Evolutionary conservation across 1,284 basidiomycete species (phyloP).

Genomic region (Leccinum pachyderme): DNA sequence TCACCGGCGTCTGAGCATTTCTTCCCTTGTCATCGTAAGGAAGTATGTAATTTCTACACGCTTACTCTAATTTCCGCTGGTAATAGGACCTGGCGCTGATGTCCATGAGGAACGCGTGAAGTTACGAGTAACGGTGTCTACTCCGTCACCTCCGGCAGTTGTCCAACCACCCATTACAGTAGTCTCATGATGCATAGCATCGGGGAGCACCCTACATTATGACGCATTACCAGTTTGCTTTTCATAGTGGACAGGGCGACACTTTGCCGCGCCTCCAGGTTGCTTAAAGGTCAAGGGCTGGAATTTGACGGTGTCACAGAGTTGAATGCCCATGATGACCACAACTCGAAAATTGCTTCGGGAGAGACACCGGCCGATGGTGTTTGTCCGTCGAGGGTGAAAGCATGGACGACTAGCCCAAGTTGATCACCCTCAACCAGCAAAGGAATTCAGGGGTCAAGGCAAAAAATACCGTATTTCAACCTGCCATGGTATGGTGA

Average conservation of each 20-base stretch:
- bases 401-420: slow-evolving; percentile 93
- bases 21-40: slow-evolving; percentile 27
- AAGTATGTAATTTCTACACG: background rate
- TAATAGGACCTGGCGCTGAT: slow-evolving; percentile 28
- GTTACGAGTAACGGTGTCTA: background rate
- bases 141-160: background rate
- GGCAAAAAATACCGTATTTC: background rate
- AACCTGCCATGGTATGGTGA: background rate
- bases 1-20: slow-evolving; percentile 18
- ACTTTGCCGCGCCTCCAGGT: slow-evolving; percentile 82
- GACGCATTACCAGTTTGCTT: background rate
- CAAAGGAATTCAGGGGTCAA: no score
- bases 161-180: background rate
- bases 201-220: background rate
- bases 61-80: slow-evolving; percentile 2
- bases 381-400: slow-evolving; percentile 98
- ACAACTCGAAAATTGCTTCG: slow-evolving; percentile 45
- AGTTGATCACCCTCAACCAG: slow-evolving; percentile 63
- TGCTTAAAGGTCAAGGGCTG: slow-evolving; percentile 82
- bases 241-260: background rate
- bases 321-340: slow-evolving; percentile 56
- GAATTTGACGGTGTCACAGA: slow-evolving; percentile 54
- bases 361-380: slow-evolving; percentile 78
- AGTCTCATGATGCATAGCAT: background rate
- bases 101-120: slow-evolving; percentile 3